Percentiles rank a stretch among this genome's conserved stretches.
phyloP scores from a whole-genome alignment of 352 stramenopile genomes.

The Globisporangium middletonii region DNA sequence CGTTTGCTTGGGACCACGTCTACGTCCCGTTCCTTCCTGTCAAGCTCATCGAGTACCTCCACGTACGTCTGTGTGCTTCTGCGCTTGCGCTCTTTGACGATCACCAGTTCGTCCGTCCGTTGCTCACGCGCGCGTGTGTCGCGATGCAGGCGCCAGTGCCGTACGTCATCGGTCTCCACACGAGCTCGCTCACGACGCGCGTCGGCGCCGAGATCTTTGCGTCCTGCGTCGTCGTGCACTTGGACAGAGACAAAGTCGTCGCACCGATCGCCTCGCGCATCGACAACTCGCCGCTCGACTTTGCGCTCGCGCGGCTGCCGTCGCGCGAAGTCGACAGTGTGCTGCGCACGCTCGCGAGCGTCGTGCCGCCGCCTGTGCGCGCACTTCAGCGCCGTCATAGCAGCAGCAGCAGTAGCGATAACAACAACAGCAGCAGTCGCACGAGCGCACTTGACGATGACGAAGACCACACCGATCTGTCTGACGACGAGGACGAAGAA shows the following conservation, averaged over 20 bases:
- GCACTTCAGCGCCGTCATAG: neutral
- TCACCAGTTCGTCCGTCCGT: no score
- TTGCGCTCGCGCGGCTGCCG: slow-evolving; percentile 40
- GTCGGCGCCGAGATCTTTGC: slow-evolving; percentile 70
- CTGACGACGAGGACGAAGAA: neutral
- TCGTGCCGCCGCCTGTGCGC: slow-evolving; percentile 38
- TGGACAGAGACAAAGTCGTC: slow-evolving; percentile 83
- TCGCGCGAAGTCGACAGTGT: slow-evolving; percentile 38
- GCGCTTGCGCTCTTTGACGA: neutral
- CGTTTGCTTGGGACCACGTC: slow-evolving; percentile 82
- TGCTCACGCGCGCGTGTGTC: neutral
- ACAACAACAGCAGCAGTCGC: neutral
- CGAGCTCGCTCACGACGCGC: slow-evolving; percentile 67
- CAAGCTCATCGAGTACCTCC: slow-evolving; percentile 79
- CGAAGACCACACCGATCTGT: neutral
- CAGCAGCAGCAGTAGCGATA: neutral
- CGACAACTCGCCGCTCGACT: slow-evolving; percentile 49
- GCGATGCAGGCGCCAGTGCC: slow-evolving; percentile 56
- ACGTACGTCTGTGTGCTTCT: slow-evolving; percentile 22
- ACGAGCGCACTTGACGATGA: neutral
- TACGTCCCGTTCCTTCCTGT: slow-evolving; percentile 83
- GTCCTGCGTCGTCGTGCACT: slow-evolving; percentile 75
- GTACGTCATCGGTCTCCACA: slow-evolving; percentile 84
- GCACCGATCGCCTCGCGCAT: slow-evolving; percentile 52
- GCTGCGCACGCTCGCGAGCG: slow-evolving; percentile 22